phyloP scores from a whole-genome alignment of 306 rosid genomes.

The Cicer chorassanicum region DNA sequence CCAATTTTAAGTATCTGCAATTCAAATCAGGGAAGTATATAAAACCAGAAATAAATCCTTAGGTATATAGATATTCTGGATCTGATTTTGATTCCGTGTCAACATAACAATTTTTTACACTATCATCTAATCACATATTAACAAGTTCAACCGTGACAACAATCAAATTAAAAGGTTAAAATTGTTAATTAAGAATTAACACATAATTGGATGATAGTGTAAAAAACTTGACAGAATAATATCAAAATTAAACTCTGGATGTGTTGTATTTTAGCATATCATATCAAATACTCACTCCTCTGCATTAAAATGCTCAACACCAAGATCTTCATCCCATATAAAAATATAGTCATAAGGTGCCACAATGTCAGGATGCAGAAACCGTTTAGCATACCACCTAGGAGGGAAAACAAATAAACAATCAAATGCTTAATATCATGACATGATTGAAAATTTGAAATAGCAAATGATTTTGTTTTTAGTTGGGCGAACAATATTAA shows the following conservation, averaged over 20 bases:
- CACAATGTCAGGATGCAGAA: slow-evolving; percentile 93
- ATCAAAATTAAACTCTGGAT: slow-evolving; percentile 30
- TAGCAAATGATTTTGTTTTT: slow-evolving; percentile 15
- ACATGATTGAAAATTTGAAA: slow-evolving; percentile 38
- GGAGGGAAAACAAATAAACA: slow-evolving; percentile 14
- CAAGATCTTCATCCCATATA: slow-evolving; percentile 93
- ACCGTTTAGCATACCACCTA: slow-evolving; percentile 97
- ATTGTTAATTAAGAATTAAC: neutral
- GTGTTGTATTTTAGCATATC: neutral
- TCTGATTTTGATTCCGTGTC: slow-evolving; percentile 11
- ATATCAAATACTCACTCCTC: slow-evolving; percentile 72
- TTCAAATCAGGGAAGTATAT: slow-evolving; percentile 33
- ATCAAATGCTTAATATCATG: slow-evolving; percentile 13
- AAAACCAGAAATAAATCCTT: slow-evolving; percentile 21
- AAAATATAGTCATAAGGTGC: slow-evolving; percentile 92
- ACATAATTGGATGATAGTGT: slow-evolving; percentile 14
- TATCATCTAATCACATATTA: slow-evolving; percentile 29
- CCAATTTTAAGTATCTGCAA: slow-evolving; percentile 76
- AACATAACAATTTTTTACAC: neutral
- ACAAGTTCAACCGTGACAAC: slow-evolving; percentile 7
- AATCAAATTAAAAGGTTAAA: slow-evolving; percentile 23
- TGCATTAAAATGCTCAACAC: slow-evolving; percentile 87
- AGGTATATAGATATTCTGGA: slow-evolving; percentile 9
- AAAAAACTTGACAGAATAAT: neutral
- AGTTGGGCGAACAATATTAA: slow-evolving; percentile 30